Percentiles rank a stretch among this genome's conserved stretches.
Evolutionary conservation across 805 yeast genomes (phyloP).

Genomic region (Saccharomyces mikatae): DNA sequence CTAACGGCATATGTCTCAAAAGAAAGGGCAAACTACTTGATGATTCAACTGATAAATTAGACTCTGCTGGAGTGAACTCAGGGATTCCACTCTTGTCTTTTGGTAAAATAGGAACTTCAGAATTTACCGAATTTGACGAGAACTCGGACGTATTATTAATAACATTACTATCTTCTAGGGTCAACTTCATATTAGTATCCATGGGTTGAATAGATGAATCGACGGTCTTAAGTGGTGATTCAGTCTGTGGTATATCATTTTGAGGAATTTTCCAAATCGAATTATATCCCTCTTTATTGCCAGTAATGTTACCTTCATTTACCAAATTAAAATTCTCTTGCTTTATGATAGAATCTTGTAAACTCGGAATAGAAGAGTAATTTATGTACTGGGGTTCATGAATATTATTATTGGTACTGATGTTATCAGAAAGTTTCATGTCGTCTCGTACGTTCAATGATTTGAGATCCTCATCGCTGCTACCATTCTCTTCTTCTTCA

Average conservation of each 20-base stretch:
- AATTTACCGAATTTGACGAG: background rate
- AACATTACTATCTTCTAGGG: background rate
- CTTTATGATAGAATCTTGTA: slow-evolving; percentile 8
- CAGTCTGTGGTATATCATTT: slow-evolving; percentile 11
- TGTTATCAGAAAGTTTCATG: slow-evolving; percentile 12
- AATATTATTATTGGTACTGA: background rate
- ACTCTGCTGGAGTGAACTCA: slow-evolving; percentile 9
- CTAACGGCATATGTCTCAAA: slow-evolving; percentile 53
- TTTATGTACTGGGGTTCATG: slow-evolving; percentile 13
- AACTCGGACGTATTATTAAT: slow-evolving; percentile 1
- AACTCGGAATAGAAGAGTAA: slow-evolving; percentile 9
- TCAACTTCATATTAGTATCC: background rate
- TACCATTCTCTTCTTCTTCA: slow-evolving; percentile 13
- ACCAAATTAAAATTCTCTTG: background rate
- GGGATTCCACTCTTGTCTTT: slow-evolving; percentile 16
- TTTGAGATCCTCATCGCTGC: slow-evolving; percentile 13
- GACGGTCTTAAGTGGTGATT: slow-evolving; percentile 14
- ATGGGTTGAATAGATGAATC: slow-evolving; percentile 8
- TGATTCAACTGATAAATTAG: slow-evolving; percentile 14
- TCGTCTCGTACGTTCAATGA: slow-evolving; percentile 14
- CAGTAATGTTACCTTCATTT: slow-evolving; percentile 5
- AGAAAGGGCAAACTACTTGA: slow-evolving; percentile 65
- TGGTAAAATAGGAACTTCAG: slow-evolving; percentile 3
- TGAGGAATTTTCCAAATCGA: slow-evolving; percentile 24
- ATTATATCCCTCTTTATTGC: slow-evolving; percentile 15